phyloP scores from a whole-genome alignment of 805 yeast genomes.

The Starmerella apis region DNA sequence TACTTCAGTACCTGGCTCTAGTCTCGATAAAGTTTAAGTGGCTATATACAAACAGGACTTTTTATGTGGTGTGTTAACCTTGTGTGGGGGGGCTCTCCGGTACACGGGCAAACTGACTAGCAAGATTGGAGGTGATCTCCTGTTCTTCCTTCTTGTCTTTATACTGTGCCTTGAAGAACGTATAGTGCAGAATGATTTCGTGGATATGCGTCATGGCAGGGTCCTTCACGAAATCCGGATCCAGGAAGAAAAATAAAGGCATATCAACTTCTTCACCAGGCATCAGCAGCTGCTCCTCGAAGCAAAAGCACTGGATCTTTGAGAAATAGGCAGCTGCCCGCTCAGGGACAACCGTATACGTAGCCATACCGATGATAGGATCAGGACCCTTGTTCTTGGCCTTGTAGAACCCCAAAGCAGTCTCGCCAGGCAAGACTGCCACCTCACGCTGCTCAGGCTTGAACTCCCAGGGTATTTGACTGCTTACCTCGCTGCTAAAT shows the following conservation, averaged over 20 bases:
- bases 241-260: slow-evolving; percentile 96
- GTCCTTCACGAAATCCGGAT: slow-evolving; percentile 88
- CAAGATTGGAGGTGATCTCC: slow-evolving; percentile 17
- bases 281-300: slow-evolving; percentile 84
- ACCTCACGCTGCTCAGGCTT: slow-evolving; percentile 92
- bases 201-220: slow-evolving; percentile 86
- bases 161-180: slow-evolving; percentile 53
- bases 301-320: slow-evolving; percentile 96
- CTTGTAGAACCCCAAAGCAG: slow-evolving; percentile 89
- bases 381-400: slow-evolving; percentile 78
- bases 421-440: slow-evolving; percentile 88
- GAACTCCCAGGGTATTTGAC: slow-evolving; percentile 88
- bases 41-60: slow-evolving; percentile 7
- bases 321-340: slow-evolving; percentile 93
- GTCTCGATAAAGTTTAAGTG: neutral
- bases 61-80: neutral
- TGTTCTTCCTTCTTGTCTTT: slow-evolving; percentile 18
- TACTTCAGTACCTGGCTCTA: too few species aligned
- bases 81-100: neutral
- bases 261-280: slow-evolving; percentile 98
- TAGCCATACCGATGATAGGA: slow-evolving; percentile 97
- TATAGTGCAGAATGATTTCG: slow-evolving; percentile 81
- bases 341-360: slow-evolving; percentile 92
- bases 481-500: slow-evolving; percentile 86
- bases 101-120: slow-evolving; percentile 15